A percentile compares a stretch with the other conserved stretches of the same genome.
Conservation (phyloP, 2,329 filamentous ascomycete species). For the Aureobasidium uvarum region DNA sequence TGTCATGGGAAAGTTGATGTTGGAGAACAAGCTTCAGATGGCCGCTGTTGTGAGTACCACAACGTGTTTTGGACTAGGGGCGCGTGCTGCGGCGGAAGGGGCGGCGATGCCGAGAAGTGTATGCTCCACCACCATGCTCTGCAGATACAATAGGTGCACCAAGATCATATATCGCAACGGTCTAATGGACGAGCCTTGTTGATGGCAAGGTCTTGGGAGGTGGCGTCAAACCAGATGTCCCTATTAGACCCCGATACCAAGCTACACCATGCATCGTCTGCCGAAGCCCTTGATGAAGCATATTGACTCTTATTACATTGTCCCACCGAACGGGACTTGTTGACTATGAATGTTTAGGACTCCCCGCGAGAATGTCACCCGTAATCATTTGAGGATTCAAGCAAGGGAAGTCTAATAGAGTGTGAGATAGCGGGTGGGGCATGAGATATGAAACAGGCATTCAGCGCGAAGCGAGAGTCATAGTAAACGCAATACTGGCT, state of each 20-base stretch:
- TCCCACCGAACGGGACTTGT: neutral
- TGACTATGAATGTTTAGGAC: constrained; percentile 4
- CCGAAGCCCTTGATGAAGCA: neutral
- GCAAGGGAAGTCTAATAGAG: constrained; percentile 21
- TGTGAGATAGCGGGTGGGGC: constrained; percentile 20
- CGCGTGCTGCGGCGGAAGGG: constrained; percentile 21
- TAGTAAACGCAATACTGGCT: neutral
- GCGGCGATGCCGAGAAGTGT: constrained; percentile 22
- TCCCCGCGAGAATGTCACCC: neutral
- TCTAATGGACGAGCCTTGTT: constrained; percentile 9
- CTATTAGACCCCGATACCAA: neutral
- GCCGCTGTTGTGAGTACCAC: constrained; percentile 22
- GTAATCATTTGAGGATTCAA: neutral
- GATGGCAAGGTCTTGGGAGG: neutral
- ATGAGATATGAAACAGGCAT: constrained; percentile 22
- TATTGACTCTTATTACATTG: neutral
- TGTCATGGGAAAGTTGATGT: constrained; percentile 23
- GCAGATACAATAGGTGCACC: constrained; percentile 13
- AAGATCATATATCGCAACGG: constrained; percentile 18
- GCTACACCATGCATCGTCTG: neutral
- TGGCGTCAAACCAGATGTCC: neutral
- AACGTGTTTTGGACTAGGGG: constrained; percentile 24
- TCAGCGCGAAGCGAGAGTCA: constrained; percentile 19
- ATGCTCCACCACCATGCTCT: constrained; percentile 24
- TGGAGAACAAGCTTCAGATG: constrained; percentile 24